These are phyloP conservation scores for Heimioporus sp. DNA, from an alignment of 768 basidiomycete genomes.

Conservation along the genomic window DNA sequence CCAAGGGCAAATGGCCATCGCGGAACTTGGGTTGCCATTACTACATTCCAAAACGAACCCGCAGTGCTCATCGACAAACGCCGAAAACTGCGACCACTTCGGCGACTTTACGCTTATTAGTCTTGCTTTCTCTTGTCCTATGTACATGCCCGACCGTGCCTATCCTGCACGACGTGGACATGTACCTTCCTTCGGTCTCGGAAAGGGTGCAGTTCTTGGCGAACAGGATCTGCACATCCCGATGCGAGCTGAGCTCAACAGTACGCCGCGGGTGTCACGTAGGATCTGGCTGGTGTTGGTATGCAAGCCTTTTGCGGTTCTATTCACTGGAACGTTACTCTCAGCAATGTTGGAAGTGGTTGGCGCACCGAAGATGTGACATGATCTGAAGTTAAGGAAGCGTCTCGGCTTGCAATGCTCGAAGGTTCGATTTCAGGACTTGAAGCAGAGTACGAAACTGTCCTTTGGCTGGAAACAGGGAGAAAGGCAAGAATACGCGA, in stretches of 20 bases:
- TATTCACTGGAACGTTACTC: slow-evolving; percentile 83
- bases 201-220: slow-evolving; percentile 67
- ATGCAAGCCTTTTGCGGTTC: slow-evolving; percentile 65
- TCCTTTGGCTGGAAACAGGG: slow-evolving; percentile 45
- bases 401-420: slow-evolving; percentile 80
- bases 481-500: slow-evolving; percentile 80
- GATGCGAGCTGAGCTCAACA: slow-evolving; percentile 56
- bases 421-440: slow-evolving; percentile 84
- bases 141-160: slow-evolving; percentile 60
- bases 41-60: slow-evolving; percentile 35
- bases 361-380: slow-evolving; percentile 50
- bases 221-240: slow-evolving; percentile 75
- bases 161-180: slow-evolving; percentile 55
- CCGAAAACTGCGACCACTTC: slow-evolving; percentile 34
- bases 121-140: slow-evolving; percentile 72
- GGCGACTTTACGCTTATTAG: slow-evolving; percentile 61
- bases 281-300: slow-evolving; percentile 55
- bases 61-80: slow-evolving; percentile 18
- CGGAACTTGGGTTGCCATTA: slow-evolving; percentile 23
- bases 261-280: slow-evolving; percentile 75
- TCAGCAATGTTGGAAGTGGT: slow-evolving; percentile 59
- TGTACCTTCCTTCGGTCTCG: slow-evolving; percentile 63
- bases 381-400: slow-evolving; percentile 70
- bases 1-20: slow-evolving; percentile 56
- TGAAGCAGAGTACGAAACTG: slow-evolving; percentile 85